phyloP scores from a whole-genome alignment of 169 alveolate genomes.

The Cyclospora cayetanensis region DNA sequence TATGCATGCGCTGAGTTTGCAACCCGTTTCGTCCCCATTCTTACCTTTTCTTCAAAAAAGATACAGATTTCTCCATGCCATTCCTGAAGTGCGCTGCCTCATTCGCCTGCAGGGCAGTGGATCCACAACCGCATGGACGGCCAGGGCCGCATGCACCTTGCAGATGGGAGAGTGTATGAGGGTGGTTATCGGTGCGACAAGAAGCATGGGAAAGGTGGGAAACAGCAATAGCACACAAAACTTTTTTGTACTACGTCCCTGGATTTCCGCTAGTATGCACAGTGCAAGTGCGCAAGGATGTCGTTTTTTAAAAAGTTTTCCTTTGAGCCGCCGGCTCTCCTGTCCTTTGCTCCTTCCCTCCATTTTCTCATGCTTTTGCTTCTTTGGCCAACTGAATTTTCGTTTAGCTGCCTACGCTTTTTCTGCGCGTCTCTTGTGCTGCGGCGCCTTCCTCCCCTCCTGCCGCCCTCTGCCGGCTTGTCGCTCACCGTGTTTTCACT shows the following conservation, averaged over 20 bases:
- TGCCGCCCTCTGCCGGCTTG: not conserved
- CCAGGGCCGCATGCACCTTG: conserved; percentile 82
- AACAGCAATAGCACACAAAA: too few species aligned
- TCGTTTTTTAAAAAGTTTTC: too few species aligned
- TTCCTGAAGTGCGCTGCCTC: not conserved
- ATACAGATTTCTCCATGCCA: not conserved
- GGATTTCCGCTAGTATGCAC: too few species aligned
- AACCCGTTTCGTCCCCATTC: not conserved
- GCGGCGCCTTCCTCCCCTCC: not conserved
- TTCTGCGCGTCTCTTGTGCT: not conserved
- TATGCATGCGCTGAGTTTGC: not conserved
- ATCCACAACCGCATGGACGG: conserved; percentile 85
- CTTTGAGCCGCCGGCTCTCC: too few species aligned
- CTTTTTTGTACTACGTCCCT: not conserved
- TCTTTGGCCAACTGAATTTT: too few species aligned
- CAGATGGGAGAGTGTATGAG: conserved; percentile 80
- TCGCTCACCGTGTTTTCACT: not conserved
- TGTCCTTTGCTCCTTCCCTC: too few species aligned
- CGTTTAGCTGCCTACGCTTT: conserved; percentile 75
- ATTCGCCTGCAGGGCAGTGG: conserved; percentile 75
- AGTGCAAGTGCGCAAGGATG: too few species aligned
- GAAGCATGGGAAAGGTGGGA: conserved; percentile 83
- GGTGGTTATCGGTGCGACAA: conserved; percentile 81
- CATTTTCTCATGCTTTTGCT: conserved; percentile 58
- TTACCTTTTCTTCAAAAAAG: not conserved